Base-by-base conservation (phyloP, 257 asterid species). In the Misopates orontium region DNA sequence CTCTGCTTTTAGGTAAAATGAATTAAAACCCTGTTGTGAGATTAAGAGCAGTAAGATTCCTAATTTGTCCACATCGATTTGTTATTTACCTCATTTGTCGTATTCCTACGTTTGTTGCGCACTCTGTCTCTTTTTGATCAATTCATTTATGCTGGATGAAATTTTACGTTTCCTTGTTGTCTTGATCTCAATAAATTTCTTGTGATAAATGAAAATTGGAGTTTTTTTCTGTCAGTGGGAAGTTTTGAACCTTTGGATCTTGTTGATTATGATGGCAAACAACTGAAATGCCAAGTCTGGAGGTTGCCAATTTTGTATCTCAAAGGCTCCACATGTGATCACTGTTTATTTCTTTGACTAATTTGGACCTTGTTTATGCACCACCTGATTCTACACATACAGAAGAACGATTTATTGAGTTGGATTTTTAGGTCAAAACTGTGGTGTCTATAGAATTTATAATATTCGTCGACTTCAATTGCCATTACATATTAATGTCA, bases 161-260 rank as follows among this genome's bases (percentile, higher is more conserved):
- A 28, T 28, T 28, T 28, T 28, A 28, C 36, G n/a, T 6, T 28
- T 28, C 2, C 4, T 28, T 28, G 6, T 28, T 6, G 36, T 28
- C 6, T 28, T 28, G 36, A 28, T 28, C 36, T 28, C 2, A 28
- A 6, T 28, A 28, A 28, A 32, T 20, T 21, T 20, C 49, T 49
- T 71, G 41, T 21, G 15, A 45, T 67, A 20, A 48, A 18, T 36
- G 62, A 44, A 66, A 45, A 44, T 45, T 60, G 24, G 69, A 59
- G 56, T 23, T 31, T 56, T 28, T 23, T 32, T 52, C 42, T n/a
- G 10, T 41, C 45, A 24, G 41, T 19, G 23, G 58, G 22, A 21
- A 25, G 15, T 60, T 24, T 17, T 23, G 62, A 70, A 44, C 17
- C 51, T 25, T 25, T 10, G 36, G 10, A 20, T 42, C 54, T 11